Base-by-base conservation (phyloP, 805 yeast genomes). In the Nakazawaea holstii region DNA sequence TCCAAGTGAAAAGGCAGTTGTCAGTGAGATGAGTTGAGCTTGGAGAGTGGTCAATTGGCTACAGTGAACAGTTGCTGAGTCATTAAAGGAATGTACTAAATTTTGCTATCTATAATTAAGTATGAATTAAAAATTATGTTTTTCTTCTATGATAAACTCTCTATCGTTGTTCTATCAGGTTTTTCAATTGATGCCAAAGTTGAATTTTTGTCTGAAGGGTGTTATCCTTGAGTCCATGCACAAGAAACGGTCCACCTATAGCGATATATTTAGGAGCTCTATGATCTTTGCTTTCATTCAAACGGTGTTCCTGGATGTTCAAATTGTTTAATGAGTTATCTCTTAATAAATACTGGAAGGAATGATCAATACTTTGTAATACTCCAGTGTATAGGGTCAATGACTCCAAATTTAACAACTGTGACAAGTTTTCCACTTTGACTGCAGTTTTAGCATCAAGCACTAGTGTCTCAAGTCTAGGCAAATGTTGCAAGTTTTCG, bases 401-500 rank as follows among this genome's bases (percentile, higher is more conserved):
- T 8, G 27, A 10, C 8, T 6, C n/a, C 13, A 43, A 28, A n/a
- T 35, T 24, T 8, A 27, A 24, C 13, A 43, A 35, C 20, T 43
- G 46, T 26, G 46, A 43, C 7, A 43, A 14, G 15, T 43, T 43
- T 17, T 43, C 46, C 7, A 43, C 27, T 14, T 15, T 26, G 27
- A n/a, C 8, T 6, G 26, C 31, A 9, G 26, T 8, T 28, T n/a
- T 26, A n/a, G 17, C 33, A 28, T 35, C 46, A 9, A 43, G 24
- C 9, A 9, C 9, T 8, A 43, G 20, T 8, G 6, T n/a, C 15
- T 26, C 10, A 14, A 43, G 35, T 3, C 35, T 43, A 2, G 46
- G 46, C 15, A 43, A 35, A 28, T 43, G 46, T n/a, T 43, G 40
- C 8, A 43, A 15, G 14, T 35, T 35, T 26, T 43, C 40, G 8